Evolutionary conservation across 345 rosid species (phyloP).

Genomic region (Geranium rotundifolium): DNA sequence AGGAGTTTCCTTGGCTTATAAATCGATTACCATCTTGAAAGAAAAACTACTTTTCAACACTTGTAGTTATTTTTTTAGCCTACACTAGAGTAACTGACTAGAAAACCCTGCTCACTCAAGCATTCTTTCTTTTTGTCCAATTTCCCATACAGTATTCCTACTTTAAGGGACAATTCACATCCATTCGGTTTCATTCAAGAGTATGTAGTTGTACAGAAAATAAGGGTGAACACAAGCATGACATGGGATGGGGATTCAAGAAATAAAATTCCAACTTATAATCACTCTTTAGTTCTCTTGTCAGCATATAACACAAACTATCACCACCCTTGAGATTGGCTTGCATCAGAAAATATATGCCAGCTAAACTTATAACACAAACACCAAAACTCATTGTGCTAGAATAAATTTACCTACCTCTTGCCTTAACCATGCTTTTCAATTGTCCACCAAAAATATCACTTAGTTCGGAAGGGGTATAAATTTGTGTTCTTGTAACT

Average conservation of each 20-base stretch:
- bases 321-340: no score
- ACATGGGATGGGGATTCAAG: no score
- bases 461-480: slow-evolving; percentile 59
- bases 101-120: background rate
- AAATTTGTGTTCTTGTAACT: slow-evolving; percentile 79
- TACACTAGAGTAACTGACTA: background rate
- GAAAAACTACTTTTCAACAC: no score
- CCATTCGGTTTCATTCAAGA: background rate
- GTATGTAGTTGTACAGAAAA: background rate
- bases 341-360: no score
- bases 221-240: no score
- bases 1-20: background rate
- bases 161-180: no score
- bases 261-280: no score
- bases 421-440: slow-evolving; percentile 69
- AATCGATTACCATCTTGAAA: background rate
- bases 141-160: background rate
- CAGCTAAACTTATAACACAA: background rate
- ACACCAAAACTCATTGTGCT: background rate
- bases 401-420: slow-evolving; percentile 31
- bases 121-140: background rate
- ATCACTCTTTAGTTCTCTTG: no score
- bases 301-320: no score
- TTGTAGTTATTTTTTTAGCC: no score
- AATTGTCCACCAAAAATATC: slow-evolving; percentile 83